phyloP scores from a whole-genome alignment of 805 yeast genomes.

The Tetrapisispora fleetii region DNA sequence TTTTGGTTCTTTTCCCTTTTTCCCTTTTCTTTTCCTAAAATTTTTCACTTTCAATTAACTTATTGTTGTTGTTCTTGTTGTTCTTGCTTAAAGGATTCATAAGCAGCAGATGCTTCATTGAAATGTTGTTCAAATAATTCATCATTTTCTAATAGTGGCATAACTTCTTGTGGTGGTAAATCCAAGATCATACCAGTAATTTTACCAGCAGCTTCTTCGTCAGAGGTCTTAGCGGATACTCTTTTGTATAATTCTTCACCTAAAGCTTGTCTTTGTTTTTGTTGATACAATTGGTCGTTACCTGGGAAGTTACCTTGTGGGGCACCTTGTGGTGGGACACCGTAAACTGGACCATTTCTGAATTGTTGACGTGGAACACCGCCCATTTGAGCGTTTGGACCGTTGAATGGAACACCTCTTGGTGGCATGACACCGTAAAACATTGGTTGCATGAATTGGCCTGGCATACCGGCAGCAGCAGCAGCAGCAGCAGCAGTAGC shows the following conservation, averaged over 20 bases:
- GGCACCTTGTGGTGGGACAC: constrained; percentile 67
- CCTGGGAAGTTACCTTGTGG: constrained; percentile 46
- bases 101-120: constrained; percentile 89
- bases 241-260: constrained; percentile 96
- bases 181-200: constrained; percentile 98
- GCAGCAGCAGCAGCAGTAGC: constrained; percentile 55
- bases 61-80: constrained; percentile 23
- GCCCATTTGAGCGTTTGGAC: constrained; percentile 73
- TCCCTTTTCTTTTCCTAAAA: background rate
- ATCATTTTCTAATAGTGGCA: constrained; percentile 82
- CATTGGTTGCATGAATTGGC: constrained; percentile 34
- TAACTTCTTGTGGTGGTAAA: constrained; percentile 83
- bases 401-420: constrained; percentile 73
- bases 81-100: constrained; percentile 73
- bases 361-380: constrained; percentile 60
- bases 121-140: constrained; percentile 83
- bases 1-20: background rate
- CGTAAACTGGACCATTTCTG: constrained; percentile 72
- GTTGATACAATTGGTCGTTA: constrained; percentile 50
- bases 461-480: constrained; percentile 33
- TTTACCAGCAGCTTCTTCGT: constrained; percentile 94
- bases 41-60: background rate
- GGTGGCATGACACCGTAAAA: constrained; percentile 53
- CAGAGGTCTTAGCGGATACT: constrained; percentile 78
- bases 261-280: constrained; percentile 91